Conservation (phyloP, 805 yeast species). For the Torulaspora maleeae region DNA sequence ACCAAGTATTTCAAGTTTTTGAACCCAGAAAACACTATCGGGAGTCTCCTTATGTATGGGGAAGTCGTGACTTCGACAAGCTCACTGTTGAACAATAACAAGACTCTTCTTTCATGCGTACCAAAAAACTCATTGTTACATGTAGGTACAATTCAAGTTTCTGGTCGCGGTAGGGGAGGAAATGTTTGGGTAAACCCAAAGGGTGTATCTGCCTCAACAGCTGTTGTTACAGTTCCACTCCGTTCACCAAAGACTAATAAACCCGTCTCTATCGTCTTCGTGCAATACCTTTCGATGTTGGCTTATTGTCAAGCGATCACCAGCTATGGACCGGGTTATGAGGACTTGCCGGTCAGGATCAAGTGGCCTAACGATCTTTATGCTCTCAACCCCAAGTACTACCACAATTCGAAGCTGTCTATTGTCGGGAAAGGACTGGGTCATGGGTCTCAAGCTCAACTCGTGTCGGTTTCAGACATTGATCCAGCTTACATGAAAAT, state of each 20-base stretch:
- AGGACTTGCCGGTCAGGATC: conserved; percentile 69
- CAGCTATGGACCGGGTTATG: conserved; percentile 57
- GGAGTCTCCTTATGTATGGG: conserved; percentile 65
- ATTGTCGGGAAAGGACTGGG: conserved; percentile 22
- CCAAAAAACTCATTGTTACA: conserved; percentile 30
- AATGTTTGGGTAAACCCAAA: conserved; percentile 93
- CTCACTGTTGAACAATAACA: conserved; percentile 70
- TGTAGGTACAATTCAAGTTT: conserved; percentile 76
- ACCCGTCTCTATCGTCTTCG: conserved; percentile 64
- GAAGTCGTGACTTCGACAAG: conserved; percentile 90
- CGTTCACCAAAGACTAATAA: conserved; percentile 42
- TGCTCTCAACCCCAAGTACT: conserved; percentile 60
- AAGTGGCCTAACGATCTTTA: conserved; percentile 98
- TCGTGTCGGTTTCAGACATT: conserved; percentile 43
- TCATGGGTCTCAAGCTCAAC: conserved; percentile 26
- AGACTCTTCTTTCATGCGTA: conserved; percentile 49
- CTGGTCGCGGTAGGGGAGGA: conserved; percentile 93
- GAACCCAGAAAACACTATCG: conserved; percentile 43
- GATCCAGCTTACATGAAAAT: conserved; percentile 71
- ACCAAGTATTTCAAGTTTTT: conserved; percentile 44
- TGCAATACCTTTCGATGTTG: conserved; percentile 79
- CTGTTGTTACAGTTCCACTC: conserved; percentile 50
- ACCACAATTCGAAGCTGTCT: conserved; percentile 30
- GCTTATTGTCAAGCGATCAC: conserved; percentile 78
- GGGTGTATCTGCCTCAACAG: conserved; percentile 84